Evolutionary conservation across 805 yeast genomes (phyloP), one percentile per base, ranked within the genome.

Genomic region (Wilhelminamyces savonicus): DNA sequence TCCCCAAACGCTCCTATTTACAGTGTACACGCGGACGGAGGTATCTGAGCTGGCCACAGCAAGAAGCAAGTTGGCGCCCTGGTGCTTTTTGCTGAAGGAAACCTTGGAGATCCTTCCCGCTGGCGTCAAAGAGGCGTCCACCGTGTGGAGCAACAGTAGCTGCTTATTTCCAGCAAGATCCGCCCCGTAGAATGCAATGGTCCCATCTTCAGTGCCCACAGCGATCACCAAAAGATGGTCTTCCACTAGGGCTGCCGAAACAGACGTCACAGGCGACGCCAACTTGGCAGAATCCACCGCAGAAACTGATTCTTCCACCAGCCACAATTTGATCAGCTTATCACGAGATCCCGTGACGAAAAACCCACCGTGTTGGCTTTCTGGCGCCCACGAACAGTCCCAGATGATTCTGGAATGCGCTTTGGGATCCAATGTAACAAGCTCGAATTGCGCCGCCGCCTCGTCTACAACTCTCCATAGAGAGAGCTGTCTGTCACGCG

Each of bases 381-480:
- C 10, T 4, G 87, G 85, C 1, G 78, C 62, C 95, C 97, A 92
- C 22, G 82, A 73, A 50, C 90, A 79, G 59, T 92, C 97, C 98
- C 98, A 94, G 24, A 92, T 75, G 44, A 92, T 90, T 55, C 97
- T 75, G 2, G 81, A 56, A 50, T 94, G 99, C 0, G 96, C 96
- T 51, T 82, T 85, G 21, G 74, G 74, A 32, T 71, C 67, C 13
- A 57, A 51, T 32, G 74, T 54, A 13, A 56, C 51, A 36, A 72
- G 70, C 13, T 54, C 52, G 25, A 66, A 59, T 10, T 46, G 43
- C 2, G 52, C 56, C 8, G 30, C 36, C 4, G 28, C 36, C 12
- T 50, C 60, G 19, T 58, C 49, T 9, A 16, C 26, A 2, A 48
- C 41, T 39, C 62, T 60, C 90, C 95, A 90, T 19, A 90, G 48